Base-by-base conservation (phyloP, 345 rosid genomes). In the Rhizophora apiculata region DNA sequence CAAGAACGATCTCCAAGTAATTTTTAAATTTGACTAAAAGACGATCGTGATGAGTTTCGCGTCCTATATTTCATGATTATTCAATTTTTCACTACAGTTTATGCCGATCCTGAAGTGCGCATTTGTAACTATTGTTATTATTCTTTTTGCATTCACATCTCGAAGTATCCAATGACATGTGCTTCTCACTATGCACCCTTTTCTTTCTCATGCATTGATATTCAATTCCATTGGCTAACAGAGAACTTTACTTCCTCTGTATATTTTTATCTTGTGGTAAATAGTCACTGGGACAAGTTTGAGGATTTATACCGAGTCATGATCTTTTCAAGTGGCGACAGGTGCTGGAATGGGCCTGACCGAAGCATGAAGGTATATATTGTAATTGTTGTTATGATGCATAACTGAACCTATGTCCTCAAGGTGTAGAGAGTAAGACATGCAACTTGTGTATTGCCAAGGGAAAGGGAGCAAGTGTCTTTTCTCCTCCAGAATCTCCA, bases 281-380 rank as follows among this genome's bases (percentile, higher is more conserved):
- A 56, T 76, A 96, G 99, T 85, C 79, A 74, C 3, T 96, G 98
- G 97, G 89, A 90, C 48, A 89, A 87, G 76, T 92, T 90, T 48
- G 97, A 96, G 66, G 86, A 85, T 71, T 82, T 87, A 0, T 82
- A 88, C 82, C 78, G 74, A 16, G 49, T 53, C 69, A 87, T 96
- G 99, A 54, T 85, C 63, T 96, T 89, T 79, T 83, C 90, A 68
- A 81, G 78, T 34, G 99, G 98, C 8, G 98, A 89, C 16, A 86
- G 65, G 71, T 92, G 98, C 76, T 96, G 99, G 98, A 96, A 96
- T 75, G 99, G 99, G 66, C 98, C 98, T 3, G 89, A 89, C 72
- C 82, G 99, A 84, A 90, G 97, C 76, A 34, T 92, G 69, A 90
- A 89, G 97, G 99, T 89, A 79, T 18, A 21, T 31, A 21, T 32